Evolutionary conservation across 768 basidiomycete species (phyloP), one percentile per base, ranked within the genome.

Genomic region (Scleroderma bovista): DNA sequence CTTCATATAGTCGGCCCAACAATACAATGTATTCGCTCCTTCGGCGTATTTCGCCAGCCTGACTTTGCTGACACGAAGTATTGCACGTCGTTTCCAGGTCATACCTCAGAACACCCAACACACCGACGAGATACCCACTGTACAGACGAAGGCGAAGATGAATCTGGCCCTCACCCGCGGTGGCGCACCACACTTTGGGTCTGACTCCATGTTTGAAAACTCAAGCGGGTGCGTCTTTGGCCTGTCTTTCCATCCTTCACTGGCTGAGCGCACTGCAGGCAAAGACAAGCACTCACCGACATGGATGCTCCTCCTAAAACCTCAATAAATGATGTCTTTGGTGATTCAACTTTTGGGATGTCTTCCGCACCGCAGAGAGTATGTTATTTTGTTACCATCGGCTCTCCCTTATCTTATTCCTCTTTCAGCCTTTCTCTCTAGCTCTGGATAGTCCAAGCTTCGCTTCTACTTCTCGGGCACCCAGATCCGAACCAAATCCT

Each of bases 161-260:
- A 89, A 84, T 62, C 77, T 83, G 51, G 77, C 77, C 6, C 71
- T 88, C 16, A 75, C 84, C 17, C 75, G 84, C 48, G 78, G 81
- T 12, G 72, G 81, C 19, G 74, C 81, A 2, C 76, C 81, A 16
- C 85, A 88, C 52, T 89, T 88, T 68, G 88, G 88, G 2, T 81
- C 86, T 70, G 86, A 88, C 53, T 88, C 88, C 19, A 88, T 90
- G 88, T 89, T 90, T 56, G 80, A 88, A 63, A 87, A 79, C 55
- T 74, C 82, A 36, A 52, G 58, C 11, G 57, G 67, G 66, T 60
- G 16, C 3, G 48, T 53, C 13, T 60, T 39, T 45, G 8, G 16
- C 2, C 34, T n/a, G 61, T 15, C 16, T 41, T 41, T 22, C 23
- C 37, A 31, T 38, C 48, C 50, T 45, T 38, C 26, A 36, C 46